Evolutionary conservation across 768 basidiomycete species (phyloP), one percentile per base, ranked within the genome.

Genomic region (Mycena belliarum): DNA sequence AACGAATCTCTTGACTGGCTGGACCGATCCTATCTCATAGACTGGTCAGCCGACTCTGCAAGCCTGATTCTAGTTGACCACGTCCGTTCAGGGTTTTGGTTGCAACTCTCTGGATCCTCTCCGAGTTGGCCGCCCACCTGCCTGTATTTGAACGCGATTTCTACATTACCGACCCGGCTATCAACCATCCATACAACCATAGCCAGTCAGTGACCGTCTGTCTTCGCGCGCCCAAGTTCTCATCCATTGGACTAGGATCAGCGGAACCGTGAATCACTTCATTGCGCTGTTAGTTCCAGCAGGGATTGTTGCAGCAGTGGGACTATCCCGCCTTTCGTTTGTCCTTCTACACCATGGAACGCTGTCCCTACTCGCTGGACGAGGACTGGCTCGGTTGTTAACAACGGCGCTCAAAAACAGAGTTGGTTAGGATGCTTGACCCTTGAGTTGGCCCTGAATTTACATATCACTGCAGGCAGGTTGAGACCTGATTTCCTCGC

Each of bases 401-500:
- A 55, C 33, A 29, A 54, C 37, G 18, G 43, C 41, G 14, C 29
- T 63, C 84, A 54, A 87, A 86, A 59, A 86, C 61, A 73, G 78
- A 67, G 76, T 88, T 38, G 87, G 87, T 84, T 62, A 63, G 70
- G 62, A 18, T 37, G 51, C 32, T 55, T 38, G 24, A 25, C 33
- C 24, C 11, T 28, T 29, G 14, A n/a, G 24, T 6, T 25, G 52
- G 1, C 20, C 37, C 14, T 18, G 18, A 38, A 46, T 47, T 50
- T 8, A 74, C 68, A 45, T 46, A 16, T 35, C 35, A 38, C 18
- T 32, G 2, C 55, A 82, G 81, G 79, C 43, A 69, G 87, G 23
- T 69, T 89, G 18, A 77, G 87, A 14, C 87, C 87, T 0, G 87
- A 89, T 66, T 89, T 88, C 63, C 76, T 88, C 40, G 74, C 79